Evolutionary conservation across 1,284 basidiomycete species (phyloP), one percentile per base, ranked within the genome.

Genomic region (Inonotus obliquus): DNA sequence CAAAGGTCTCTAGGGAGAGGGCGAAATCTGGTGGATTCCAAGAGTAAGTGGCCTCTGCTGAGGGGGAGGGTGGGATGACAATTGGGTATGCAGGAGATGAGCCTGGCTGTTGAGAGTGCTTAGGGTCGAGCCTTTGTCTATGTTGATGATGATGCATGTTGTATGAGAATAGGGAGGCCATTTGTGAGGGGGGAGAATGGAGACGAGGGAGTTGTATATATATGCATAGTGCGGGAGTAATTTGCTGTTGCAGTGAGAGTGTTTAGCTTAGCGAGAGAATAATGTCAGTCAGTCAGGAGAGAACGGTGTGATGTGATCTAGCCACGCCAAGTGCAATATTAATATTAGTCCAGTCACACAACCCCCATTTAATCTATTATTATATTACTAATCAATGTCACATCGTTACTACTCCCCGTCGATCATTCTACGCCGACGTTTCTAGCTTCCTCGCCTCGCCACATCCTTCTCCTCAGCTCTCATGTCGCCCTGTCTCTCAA

Each of bases 171-270:
- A 35, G 51, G 51, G 32, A 11, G 35, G 51, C 17, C 51, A 19
- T 29, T 10, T 51, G 27, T 38, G 29, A 53, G 23, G 32, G 25
- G 47, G 35, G 48, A 25, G 39, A 39, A 35, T 45, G 32, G 54
- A 35, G 37, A 51, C n/a, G 59, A 53, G 45, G 10, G 41, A 44
- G 17, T 13, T 44, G 27, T 21, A 54, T 60, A 55, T 61, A 57
- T 57, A 51, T 32, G 45, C 32, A 62, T 54, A n/a, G 48, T 44
- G 41, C 59, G 59, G 54, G 45, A 45, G 32, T 55, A 61, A 61
- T 55, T 53, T 21, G 56, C 21, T 2, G n/a, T n/a, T n/a, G n/a
- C n/a, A n/a, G n/a, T n/a, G n/a, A n/a, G n/a, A n/a, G n/a, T n/a
- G n/a, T n/a, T n/a, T n/a, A n/a, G n/a, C n/a, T n/a, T n/a, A n/a